Evolutionary conservation across 495 filamentous ascomycete species (phyloP).

Genomic region (Astrothelium macrocarpum): DNA sequence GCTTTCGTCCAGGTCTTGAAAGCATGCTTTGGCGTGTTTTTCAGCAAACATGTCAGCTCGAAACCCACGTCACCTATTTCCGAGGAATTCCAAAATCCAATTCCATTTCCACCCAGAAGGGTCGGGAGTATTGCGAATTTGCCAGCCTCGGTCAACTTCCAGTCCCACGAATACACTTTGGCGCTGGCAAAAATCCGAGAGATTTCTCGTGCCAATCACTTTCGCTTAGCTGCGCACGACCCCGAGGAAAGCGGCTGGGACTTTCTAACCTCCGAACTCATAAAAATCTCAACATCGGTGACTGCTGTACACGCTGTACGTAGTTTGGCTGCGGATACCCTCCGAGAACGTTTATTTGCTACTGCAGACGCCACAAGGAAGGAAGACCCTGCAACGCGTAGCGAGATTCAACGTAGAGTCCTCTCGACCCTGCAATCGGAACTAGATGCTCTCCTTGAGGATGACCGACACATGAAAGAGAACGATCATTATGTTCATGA

Average conservation of each 20-base stretch:
- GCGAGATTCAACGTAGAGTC: constrained; percentile 57
- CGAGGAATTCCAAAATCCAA: constrained; percentile 2
- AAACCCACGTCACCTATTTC: neutral
- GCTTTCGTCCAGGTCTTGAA: constrained; percentile 69
- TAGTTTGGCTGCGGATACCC: constrained; percentile 55
- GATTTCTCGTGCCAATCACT: constrained; percentile 67
- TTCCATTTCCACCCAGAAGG: constrained; percentile 26
- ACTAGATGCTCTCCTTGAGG: constrained; percentile 40
- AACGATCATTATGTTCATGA: constrained; percentile 75
- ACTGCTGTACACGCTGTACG: constrained; percentile 66
- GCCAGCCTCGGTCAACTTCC: constrained; percentile 32
- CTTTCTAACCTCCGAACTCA: constrained; percentile 57
- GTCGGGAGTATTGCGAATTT: constrained; percentile 38
- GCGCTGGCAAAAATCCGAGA: constrained; percentile 74
- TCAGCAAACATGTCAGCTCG: constrained; percentile 32
- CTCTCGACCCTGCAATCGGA: constrained; percentile 56
- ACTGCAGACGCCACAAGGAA: constrained; percentile 18
- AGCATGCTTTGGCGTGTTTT: constrained; percentile 51
- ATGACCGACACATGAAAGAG: constrained; percentile 39
- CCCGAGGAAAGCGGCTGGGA: constrained; percentile 64
- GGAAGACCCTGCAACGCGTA: constrained; percentile 38
- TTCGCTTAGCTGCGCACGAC: constrained; percentile 56
- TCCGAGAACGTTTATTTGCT: constrained; percentile 36
- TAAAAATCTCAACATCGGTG: constrained; percentile 53
- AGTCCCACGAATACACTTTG: constrained; percentile 59